Percentiles rank a stretch among this genome's conserved stretches.
phyloP scores from a whole-genome alignment of 2,329 filamentous ascomycete genomes.

The Phaeosphaeria sp. region DNA sequence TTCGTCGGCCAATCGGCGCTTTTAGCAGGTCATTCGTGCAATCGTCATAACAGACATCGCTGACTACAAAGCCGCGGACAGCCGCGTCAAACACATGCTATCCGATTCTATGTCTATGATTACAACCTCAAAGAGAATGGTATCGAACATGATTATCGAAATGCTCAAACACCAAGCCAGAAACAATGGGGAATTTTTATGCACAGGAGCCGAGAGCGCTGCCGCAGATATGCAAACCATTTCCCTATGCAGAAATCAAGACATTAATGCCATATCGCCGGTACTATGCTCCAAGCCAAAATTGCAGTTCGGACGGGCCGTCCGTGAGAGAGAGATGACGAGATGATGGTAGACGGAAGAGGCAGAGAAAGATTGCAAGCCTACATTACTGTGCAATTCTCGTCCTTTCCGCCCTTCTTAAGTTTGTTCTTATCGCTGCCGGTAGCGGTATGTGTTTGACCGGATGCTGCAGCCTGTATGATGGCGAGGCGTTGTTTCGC shows the following conservation, averaged over 20 bases:
- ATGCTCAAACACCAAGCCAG: conserved; percentile 7
- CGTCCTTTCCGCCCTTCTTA: conserved; percentile 46
- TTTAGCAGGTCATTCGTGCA: conserved; percentile 12
- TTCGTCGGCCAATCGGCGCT: conserved; percentile 25
- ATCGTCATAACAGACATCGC: neutral
- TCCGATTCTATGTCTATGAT: conserved; percentile 10
- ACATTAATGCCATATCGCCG: conserved; percentile 17
- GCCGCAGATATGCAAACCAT: conserved; percentile 25
- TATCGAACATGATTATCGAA: conserved; percentile 17
- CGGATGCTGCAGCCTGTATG: conserved; percentile 81
- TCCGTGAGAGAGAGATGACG: no score
- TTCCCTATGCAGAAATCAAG: conserved; percentile 22
- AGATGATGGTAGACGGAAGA: neutral
- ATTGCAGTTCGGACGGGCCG: no score
- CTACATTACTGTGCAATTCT: conserved; percentile 50
- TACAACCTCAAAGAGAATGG: conserved; percentile 6
- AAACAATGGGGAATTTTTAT: conserved; percentile 11
- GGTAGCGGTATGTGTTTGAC: conserved; percentile 44
- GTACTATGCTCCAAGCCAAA: neutral
- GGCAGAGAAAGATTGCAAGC: neutral
- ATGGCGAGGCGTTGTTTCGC: conserved; percentile 86
- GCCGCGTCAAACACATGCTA: conserved; percentile 28
- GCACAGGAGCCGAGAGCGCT: conserved; percentile 18
- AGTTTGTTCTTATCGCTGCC: conserved; percentile 35
- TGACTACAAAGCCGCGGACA: conserved; percentile 38